Base-by-base conservation (phyloP, 306 rosid species). In the Vigna reflexopilosa region DNA sequence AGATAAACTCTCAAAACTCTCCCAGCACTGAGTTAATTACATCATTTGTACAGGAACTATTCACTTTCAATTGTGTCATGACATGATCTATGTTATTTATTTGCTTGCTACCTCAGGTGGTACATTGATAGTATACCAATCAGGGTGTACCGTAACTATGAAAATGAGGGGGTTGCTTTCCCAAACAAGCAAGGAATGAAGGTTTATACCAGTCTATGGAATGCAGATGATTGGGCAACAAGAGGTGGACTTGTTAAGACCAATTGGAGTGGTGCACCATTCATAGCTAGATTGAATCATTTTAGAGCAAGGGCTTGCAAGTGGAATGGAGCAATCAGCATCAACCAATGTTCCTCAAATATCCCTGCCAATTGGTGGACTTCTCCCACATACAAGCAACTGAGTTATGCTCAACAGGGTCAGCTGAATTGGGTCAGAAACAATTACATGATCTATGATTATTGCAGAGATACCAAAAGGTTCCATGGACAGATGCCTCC, bases 181-280 rank as follows among this genome's bases (percentile, higher is more conserved):
- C 98, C 97, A 16, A 92, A 73, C 88, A 75, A 84, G 81, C 94
- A 91, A 83, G 98, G 96, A 55, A 91, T 94, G 97, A 84, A 16
- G 63, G 90, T 80, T 49, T 83, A 91, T 58, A 70, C 93, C 36
- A 94, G 90, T 79, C 75, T 94, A 66, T 92, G 94, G 93, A 82
- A 93, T 75, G 97, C 91, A 15, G 94, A 91, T 78, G 71, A 87
- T 56, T 89, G 97, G 98, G 97, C 97, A 55, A 94, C 97, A 1
- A 84, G 88, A 80, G 98, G 98, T 15, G 97, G 97, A 12, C 80
- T 86, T 32, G 89, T 61, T 8, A 89, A 94, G 86, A 86, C 82
- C n/a, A 74, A 91, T 45, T 91, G 97, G 97, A 78, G 14, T 15
- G 5, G 38, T 71, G 85, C 97, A n/a, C 98, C 97, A 28, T 94